Evolutionary conservation across 257 asterid genomes (phyloP).

Genomic region (Solanum bulbocastanum): DNA sequence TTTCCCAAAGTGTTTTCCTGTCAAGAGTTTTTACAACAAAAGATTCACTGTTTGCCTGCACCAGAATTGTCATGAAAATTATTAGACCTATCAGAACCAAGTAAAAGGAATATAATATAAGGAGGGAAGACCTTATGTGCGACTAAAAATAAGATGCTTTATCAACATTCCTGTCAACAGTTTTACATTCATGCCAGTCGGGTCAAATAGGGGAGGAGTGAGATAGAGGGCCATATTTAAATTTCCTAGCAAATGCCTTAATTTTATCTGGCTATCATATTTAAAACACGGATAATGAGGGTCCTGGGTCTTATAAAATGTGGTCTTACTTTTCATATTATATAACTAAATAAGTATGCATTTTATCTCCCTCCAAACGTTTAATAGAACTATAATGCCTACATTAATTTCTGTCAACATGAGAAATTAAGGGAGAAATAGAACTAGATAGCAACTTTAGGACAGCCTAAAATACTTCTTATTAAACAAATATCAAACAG

Average conservation of each 20-base stretch:
- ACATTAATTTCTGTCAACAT: not conserved
- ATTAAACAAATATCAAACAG: not conserved
- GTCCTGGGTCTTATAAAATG: not conserved
- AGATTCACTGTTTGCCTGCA: constrained; percentile 73
- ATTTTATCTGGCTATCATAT: not conserved
- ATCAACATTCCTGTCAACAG: not conserved
- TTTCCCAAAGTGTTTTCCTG: constrained; percentile 94
- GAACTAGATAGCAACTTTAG: not conserved
- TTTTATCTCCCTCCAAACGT: not conserved
- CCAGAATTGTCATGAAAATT: not conserved
- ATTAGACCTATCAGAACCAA: not conserved
- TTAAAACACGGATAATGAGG: not conserved
- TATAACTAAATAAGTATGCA: not conserved
- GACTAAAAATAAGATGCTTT: not conserved
- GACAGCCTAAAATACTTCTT: not conserved
- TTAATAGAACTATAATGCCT: not conserved
- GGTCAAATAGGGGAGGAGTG: not conserved
- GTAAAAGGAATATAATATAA: not conserved
- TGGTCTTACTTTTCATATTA: not conserved
- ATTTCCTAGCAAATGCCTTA: not conserved
- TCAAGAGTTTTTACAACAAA: constrained; percentile 83
- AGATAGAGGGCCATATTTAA: not conserved
- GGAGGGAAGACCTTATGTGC: not conserved
- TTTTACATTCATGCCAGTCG: not conserved
- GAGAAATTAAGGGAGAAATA: not conserved